Conservation (phyloP, 805 yeast genomes). For the Candida nonsorbophila region DNA sequence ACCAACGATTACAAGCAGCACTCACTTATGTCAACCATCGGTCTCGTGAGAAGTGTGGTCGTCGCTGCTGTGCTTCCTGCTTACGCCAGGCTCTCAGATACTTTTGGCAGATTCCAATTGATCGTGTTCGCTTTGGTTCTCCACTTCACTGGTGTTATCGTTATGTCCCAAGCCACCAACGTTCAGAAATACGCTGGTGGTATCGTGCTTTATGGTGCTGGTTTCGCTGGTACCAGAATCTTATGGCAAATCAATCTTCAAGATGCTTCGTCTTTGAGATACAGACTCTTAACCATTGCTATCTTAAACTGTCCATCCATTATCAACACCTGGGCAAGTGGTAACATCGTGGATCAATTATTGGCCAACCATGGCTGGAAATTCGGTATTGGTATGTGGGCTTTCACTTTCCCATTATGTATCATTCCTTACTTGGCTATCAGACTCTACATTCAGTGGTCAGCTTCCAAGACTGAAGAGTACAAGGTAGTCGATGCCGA, state of each 20-base stretch:
- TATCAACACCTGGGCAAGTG: slow-evolving; percentile 75
- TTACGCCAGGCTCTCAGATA: slow-evolving; percentile 59
- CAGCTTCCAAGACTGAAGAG: slow-evolving; percentile 50
- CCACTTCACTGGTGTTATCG: slow-evolving; percentile 58
- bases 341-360: slow-evolving; percentile 44
- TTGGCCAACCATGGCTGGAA: slow-evolving; percentile 56
- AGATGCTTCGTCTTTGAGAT: slow-evolving; percentile 62
- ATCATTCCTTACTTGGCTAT: slow-evolving; percentile 54
- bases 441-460: slow-evolving; percentile 50
- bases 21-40: slow-evolving; percentile 54
- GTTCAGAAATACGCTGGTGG: slow-evolving; percentile 62
- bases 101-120: slow-evolving; percentile 60
- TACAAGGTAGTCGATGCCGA: slow-evolving; percentile 38
- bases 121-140: slow-evolving; percentile 45
- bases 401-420: slow-evolving; percentile 64
- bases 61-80: slow-evolving; percentile 65
- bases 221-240: slow-evolving; percentile 62
- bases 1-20: slow-evolving; percentile 49
- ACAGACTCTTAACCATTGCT: slow-evolving; percentile 64
- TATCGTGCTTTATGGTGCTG: slow-evolving; percentile 42
- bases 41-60: slow-evolving; percentile 52
- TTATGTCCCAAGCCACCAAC: slow-evolving; percentile 55
- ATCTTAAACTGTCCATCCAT: slow-evolving; percentile 68
- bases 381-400: slow-evolving; percentile 71
- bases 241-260: slow-evolving; percentile 54